phyloP scores from a whole-genome alignment of 2,329 filamentous ascomycete genomes.

The Kalaharituber pfeilii region DNA sequence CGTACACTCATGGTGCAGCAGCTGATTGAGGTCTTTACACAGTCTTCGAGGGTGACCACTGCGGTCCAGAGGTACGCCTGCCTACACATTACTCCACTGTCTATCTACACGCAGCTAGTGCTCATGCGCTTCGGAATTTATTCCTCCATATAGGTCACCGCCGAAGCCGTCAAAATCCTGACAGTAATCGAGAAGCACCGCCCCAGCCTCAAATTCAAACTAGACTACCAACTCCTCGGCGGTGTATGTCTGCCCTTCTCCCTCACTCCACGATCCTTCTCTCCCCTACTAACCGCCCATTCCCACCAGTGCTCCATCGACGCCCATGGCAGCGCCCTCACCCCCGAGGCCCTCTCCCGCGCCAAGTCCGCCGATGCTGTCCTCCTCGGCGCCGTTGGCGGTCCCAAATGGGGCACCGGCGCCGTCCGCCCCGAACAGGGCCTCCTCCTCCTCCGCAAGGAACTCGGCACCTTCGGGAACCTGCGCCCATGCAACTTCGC shows the following conservation, averaged over 20 bases:
- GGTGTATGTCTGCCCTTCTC: constrained; percentile 44
- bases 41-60: constrained; percentile 69
- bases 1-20: neutral
- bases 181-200: constrained; percentile 57
- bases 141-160: constrained; percentile 44
- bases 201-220: constrained; percentile 63
- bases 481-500: constrained; percentile 92
- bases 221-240: constrained; percentile 76
- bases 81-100: constrained; percentile 6
- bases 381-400: constrained; percentile 81
- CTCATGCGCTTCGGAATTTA: constrained; percentile 17
- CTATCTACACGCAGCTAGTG: no score
- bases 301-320: constrained; percentile 64
- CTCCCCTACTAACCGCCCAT: neutral
- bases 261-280: neutral
- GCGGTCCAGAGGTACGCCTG: constrained; percentile 57
- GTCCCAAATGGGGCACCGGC: constrained; percentile 93
- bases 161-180: constrained; percentile 72
- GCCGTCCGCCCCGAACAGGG: constrained; percentile 81
- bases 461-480: constrained; percentile 88
- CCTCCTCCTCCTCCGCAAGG: constrained; percentile 75
- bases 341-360: constrained; percentile 62
- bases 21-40: neutral
- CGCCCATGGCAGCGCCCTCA: constrained; percentile 57
- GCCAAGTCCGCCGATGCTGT: constrained; percentile 78